These are phyloP conservation scores for Elsinoe arachidis DNA, from an alignment of 2,329 filamentous ascomycete genomes.

Conservation along the genomic window DNA sequence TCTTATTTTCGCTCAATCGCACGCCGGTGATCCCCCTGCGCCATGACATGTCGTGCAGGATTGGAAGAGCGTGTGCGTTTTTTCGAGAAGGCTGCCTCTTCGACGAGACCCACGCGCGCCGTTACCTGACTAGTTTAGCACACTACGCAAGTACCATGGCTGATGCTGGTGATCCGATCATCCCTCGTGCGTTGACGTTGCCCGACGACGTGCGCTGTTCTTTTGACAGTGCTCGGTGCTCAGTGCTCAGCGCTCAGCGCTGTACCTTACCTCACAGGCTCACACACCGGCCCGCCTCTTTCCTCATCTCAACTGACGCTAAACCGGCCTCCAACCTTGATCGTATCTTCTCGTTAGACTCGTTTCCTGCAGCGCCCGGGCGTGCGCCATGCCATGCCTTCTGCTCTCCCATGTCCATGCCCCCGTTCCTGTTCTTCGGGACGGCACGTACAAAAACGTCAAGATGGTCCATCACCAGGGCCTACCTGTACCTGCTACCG, in stretches of 20 bases:
- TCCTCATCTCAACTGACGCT: conserved; percentile 4
- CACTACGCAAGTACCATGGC: no score
- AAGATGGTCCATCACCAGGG: conserved; percentile 8
- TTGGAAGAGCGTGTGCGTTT: neutral
- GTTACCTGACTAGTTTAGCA: neutral
- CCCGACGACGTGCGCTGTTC: neutral
- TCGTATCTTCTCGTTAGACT: neutral
- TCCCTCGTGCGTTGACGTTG: neutral
- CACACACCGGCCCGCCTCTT: neutral
- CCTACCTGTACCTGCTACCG: neutral
- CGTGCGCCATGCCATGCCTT: neutral
- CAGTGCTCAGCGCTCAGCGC: neutral
- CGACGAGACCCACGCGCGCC: neutral
- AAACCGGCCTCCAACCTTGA: neutral
- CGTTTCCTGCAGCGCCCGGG: neutral
- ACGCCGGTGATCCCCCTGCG: neutral
- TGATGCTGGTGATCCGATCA: neutral
- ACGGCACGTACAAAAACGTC: conserved; percentile 12
- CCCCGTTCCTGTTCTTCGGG: conserved; percentile 14
- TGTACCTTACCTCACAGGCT: neutral
- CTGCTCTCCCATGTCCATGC: neutral
- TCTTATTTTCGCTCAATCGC: neutral
- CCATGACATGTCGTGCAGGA: neutral
- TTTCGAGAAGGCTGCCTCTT: neutral
- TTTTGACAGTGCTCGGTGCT: neutral